phyloP scores from a whole-genome alignment of 345 rosid genomes.

The Conringia planisiliqua region DNA sequence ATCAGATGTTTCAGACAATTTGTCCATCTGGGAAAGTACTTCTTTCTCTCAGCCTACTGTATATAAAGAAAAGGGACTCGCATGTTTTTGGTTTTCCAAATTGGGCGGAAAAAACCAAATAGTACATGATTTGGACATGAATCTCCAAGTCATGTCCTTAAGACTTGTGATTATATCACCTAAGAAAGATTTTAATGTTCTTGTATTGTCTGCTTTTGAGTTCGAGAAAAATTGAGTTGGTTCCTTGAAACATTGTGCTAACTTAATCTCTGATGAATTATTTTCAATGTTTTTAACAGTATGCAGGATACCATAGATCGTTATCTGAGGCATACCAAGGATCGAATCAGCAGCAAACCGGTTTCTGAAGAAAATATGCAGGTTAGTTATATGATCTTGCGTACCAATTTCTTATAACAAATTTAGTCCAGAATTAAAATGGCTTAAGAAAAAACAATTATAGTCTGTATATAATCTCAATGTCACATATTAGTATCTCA shows the following conservation, averaged over 20 bases:
- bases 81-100: conserved; percentile 14
- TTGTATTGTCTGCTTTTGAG: background rate
- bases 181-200: background rate
- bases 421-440: background rate
- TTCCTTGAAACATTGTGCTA: background rate
- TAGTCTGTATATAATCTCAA: background rate
- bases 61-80: conserved; percentile 14
- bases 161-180: background rate
- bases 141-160: background rate
- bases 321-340: conserved; percentile 46
- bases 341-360: conserved; percentile 35
- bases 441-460: background rate
- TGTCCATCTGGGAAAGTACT: conserved; percentile 14
- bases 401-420: background rate
- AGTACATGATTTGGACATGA: conserved; percentile 1
- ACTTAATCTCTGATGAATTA: conserved; percentile 1
- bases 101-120: background rate
- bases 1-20: conserved; percentile 28
- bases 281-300: conserved; percentile 33
- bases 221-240: background rate
- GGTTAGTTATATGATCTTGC: conserved; percentile 29
- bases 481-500: background rate
- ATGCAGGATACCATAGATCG: conserved; percentile 51
- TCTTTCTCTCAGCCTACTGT: conserved; percentile 10
- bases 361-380: conserved; percentile 43